These are phyloP conservation scores for Sideroxylon spinosum DNA, from an alignment of 179 eudicot genomes.

Conservation along the genomic window DNA sequence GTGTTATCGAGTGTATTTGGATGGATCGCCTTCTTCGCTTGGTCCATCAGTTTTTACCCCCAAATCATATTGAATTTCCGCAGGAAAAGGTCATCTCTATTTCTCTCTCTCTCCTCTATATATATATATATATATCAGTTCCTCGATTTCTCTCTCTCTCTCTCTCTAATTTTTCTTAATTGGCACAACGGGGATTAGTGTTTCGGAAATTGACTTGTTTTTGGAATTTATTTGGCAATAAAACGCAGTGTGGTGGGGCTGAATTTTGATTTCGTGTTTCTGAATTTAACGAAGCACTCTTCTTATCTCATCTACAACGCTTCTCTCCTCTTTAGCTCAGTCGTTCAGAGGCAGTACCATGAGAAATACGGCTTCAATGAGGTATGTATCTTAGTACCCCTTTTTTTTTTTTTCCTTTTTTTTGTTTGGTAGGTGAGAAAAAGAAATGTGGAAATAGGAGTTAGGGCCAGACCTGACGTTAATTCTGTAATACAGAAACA, in stretches of 20 bases:
- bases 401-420: too few relatives aligned
- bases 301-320: constrained; percentile 82
- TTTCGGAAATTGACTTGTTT: too few relatives aligned
- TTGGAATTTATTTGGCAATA: neutral
- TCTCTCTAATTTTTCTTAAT: too few relatives aligned
- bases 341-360: constrained; percentile 74
- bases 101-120: neutral
- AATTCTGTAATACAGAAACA: too few relatives aligned
- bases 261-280: constrained; percentile 81
- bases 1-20: constrained; percentile 58
- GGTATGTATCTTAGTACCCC: constrained; percentile 28
- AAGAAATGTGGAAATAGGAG: too few relatives aligned
- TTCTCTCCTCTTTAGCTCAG: constrained; percentile 73
- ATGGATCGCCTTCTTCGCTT: constrained; percentile 79
- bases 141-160: too few relatives aligned
- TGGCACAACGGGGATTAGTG: too few relatives aligned
- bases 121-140: too few relatives aligned
- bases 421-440: too few relatives aligned
- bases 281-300: constrained; percentile 83
- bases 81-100: constrained; percentile 60
- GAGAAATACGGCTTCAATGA: constrained; percentile 57
- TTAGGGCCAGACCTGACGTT: too few relatives aligned
- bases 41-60: constrained; percentile 94
- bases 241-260: constrained; percentile 80
- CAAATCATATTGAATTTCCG: constrained; percentile 68